These are phyloP conservation scores for Russula virescens DNA, from an alignment of 768 basidiomycete genomes.

Conservation along the genomic window DNA sequence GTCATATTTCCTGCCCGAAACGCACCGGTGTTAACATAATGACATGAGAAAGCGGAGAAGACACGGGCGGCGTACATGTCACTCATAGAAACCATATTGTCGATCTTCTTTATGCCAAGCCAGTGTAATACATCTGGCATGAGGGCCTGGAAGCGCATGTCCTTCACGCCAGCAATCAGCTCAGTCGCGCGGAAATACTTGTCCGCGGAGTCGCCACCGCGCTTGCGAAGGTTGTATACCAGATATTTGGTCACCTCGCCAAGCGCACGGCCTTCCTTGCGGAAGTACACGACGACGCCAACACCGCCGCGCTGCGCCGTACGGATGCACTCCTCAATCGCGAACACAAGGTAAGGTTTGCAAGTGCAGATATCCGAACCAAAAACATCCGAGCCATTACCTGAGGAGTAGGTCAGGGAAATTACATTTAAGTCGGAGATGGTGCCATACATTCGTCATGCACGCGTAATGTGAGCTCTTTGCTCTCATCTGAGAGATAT, in stretches of 20 bases:
- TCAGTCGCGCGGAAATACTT: constrained; percentile 94
- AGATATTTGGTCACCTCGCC: constrained; percentile 95
- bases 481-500: constrained; percentile 65
- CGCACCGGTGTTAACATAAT: neutral
- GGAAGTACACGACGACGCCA: constrained; percentile 90
- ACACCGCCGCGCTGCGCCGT: constrained; percentile 81
- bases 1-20: constrained; percentile 72
- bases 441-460: constrained; percentile 79
- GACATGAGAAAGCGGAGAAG: neutral
- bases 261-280: constrained; percentile 88
- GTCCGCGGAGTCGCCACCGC: constrained; percentile 88
- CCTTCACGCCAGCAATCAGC: constrained; percentile 89
- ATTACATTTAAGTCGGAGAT: neutral
- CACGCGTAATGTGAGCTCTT: constrained; percentile 80
- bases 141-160: constrained; percentile 90
- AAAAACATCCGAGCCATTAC: constrained; percentile 94
- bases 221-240: constrained; percentile 94
- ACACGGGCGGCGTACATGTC: constrained; percentile 53
- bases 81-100: constrained; percentile 87
- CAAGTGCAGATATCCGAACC: constrained; percentile 91
- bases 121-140: constrained; percentile 98
- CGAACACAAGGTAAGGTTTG: constrained; percentile 88
- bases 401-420: constrained; percentile 31
- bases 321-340: constrained; percentile 90
- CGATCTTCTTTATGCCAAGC: constrained; percentile 86